phyloP scores from a whole-genome alignment of 495 filamentous ascomycete genomes.

The Trichoderma virens region DNA sequence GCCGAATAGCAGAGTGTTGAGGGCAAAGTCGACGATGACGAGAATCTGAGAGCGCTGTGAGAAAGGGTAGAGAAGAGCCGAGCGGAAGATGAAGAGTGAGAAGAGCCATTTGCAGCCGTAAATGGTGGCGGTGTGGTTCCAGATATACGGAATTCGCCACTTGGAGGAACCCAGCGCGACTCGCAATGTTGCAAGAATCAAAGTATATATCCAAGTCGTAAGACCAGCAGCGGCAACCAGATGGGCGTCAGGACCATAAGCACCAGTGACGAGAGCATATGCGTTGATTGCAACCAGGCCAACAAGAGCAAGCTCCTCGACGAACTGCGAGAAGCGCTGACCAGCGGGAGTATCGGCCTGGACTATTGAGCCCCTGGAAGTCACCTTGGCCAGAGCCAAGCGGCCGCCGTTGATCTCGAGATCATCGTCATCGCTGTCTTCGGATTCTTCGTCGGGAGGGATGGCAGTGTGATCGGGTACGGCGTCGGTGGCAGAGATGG shows the following conservation, averaged over 20 bases:
- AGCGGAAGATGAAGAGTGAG: conserved; percentile 69
- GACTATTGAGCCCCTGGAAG: conserved; percentile 55
- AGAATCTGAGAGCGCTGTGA: conserved; percentile 54
- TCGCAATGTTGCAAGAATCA: conserved; percentile 64
- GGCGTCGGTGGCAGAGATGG: conserved; percentile 30
- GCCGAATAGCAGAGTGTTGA: conserved; percentile 63
- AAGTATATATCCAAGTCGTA: conserved; percentile 71
- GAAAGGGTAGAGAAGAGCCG: conserved; percentile 69
- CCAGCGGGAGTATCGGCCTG: conserved; percentile 69
- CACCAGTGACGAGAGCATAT: conserved; percentile 43
- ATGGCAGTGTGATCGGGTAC: conserved; percentile 39
- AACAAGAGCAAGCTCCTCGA: conserved; percentile 69
- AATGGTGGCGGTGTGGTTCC: conserved; percentile 88
- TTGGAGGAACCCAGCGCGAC: conserved; percentile 62
- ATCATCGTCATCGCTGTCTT: conserved; percentile 55
- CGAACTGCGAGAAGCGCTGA: conserved; percentile 56
- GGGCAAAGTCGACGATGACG: conserved; percentile 59
- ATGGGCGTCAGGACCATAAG: conserved; percentile 22
- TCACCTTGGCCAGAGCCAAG: conserved; percentile 54
- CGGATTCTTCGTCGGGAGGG: conserved; percentile 36
- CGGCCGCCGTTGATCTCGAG: conserved; percentile 43
- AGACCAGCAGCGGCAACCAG: conserved; percentile 59
- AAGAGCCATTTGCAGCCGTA: conserved; percentile 82
- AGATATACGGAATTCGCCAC: conserved; percentile 63
- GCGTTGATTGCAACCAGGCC: conserved; percentile 63